Percentiles rank a stretch among this genome's conserved stretches.
phyloP scores from a whole-genome alignment of 1,284 basidiomycete species.

The Nidula niveotomentosa region DNA sequence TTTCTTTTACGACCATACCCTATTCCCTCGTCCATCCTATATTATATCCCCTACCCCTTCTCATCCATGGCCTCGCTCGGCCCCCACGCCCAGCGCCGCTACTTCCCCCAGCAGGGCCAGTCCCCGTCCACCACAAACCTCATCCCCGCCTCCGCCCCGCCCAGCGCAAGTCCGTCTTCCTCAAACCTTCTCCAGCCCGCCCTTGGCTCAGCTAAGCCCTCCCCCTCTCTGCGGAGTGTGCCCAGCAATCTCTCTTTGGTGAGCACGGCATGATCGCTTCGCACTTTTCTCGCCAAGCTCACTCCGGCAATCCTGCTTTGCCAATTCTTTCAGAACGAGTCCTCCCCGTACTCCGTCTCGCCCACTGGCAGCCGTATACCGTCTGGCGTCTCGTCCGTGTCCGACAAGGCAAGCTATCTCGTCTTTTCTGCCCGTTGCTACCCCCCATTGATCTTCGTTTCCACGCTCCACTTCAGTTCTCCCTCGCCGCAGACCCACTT shows the following conservation, averaged over 20 bases:
- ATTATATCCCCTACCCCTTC: background rate
- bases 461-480: slow-evolving; percentile 45
- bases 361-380: slow-evolving; percentile 12
- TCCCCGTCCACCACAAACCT: slow-evolving; percentile 58
- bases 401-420: slow-evolving; percentile 41
- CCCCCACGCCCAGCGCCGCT: slow-evolving; percentile 27
- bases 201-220: slow-evolving; percentile 29
- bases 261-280: background rate
- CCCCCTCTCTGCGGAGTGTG: slow-evolving; percentile 31
- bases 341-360: background rate
- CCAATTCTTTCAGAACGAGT: background rate
- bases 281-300: background rate
- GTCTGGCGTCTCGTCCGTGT: slow-evolving; percentile 33
- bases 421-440: slow-evolving; percentile 1
- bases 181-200: slow-evolving; percentile 37
- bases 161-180: slow-evolving; percentile 36
- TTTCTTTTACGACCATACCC: background rate
- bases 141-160: slow-evolving; percentile 35
- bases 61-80: slow-evolving; percentile 21
- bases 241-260: slow-evolving; percentile 45
- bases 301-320: slow-evolving; percentile 1
- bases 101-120: slow-evolving; percentile 24
- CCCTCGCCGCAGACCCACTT: slow-evolving; percentile 68
- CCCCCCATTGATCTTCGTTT: background rate
- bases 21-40: slow-evolving; percentile 1